phyloP scores from a whole-genome alignment of 176 grass and related monocot genomes.

The Raddia distichophylla region DNA sequence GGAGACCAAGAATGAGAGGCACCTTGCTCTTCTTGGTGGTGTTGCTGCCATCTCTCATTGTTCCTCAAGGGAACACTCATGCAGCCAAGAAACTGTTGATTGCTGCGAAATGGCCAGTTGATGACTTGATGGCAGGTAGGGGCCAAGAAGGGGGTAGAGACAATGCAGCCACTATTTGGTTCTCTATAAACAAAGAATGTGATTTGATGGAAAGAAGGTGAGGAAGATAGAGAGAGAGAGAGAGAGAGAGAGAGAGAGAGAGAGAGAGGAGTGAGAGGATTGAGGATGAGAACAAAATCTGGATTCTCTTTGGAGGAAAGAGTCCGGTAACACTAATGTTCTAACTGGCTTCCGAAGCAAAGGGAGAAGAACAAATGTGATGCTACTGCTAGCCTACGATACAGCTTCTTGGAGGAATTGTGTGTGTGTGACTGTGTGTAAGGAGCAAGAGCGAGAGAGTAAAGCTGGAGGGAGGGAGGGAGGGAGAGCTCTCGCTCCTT shows the following conservation, averaged over 20 bases:
- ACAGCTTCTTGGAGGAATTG: constrained; percentile 14
- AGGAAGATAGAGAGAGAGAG: not conserved
- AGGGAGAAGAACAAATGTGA: constrained; percentile 37
- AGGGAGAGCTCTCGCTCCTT: constrained; percentile 10
- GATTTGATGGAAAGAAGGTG: constrained; percentile 59
- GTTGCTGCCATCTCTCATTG: constrained; percentile 76
- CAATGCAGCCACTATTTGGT: constrained; percentile 46
- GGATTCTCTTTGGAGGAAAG: constrained; percentile 52
- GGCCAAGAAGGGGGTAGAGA: constrained; percentile 36
- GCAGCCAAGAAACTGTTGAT: constrained; percentile 47
- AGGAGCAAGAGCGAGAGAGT: constrained; percentile 2
- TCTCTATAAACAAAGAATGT: constrained; percentile 48
- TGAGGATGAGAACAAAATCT: constrained; percentile 64
- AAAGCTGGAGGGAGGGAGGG: constrained; percentile 21
- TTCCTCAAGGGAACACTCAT: constrained; percentile 63
- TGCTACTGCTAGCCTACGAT: constrained; percentile 24
- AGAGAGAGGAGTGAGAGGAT: constrained; percentile 3
- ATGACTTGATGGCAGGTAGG: constrained; percentile 34
- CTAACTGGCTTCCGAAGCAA: constrained; percentile 45
- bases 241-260: not conserved
- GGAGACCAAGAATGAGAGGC: constrained; percentile 1
- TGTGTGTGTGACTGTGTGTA: not conserved
- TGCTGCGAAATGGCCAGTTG: constrained; percentile 43
- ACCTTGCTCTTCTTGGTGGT: constrained; percentile 92
- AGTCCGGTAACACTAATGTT: constrained; percentile 29